Percentiles rank a stretch among this genome's conserved stretches.
Conservation (phyloP, 2,329 filamentous ascomycete genomes). For the Monilinia polystroma region DNA sequence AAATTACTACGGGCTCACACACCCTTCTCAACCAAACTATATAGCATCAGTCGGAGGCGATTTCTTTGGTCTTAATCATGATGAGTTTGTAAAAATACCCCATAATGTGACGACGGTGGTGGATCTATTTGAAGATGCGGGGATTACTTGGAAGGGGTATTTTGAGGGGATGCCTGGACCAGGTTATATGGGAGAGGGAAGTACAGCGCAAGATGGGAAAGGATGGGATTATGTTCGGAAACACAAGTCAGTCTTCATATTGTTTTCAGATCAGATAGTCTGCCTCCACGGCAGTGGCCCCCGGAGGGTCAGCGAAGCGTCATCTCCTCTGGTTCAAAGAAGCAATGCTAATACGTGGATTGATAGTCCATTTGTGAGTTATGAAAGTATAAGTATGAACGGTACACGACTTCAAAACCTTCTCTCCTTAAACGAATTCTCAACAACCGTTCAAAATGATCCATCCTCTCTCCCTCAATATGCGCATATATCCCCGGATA, state of each 20-base stretch:
- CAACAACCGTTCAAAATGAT: conserved; percentile 54
- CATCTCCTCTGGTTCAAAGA: background rate
- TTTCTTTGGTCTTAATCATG: conserved; percentile 51
- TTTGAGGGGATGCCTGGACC: conserved; percentile 49
- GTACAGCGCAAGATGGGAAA: conserved; percentile 39
- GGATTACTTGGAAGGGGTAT: conserved; percentile 48
- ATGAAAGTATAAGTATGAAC: conserved; percentile 53
- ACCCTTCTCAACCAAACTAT: conserved; percentile 50
- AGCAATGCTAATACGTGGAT: conserved; percentile 19
- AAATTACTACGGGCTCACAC: conserved; percentile 49
- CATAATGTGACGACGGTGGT: conserved; percentile 49
- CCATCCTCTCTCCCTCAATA: conserved; percentile 58
- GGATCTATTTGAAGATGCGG: conserved; percentile 46
- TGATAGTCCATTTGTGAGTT: conserved; percentile 47
- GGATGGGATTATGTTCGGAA: conserved; percentile 42
- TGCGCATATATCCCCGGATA: conserved; percentile 61
- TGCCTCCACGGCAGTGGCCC: conserved; percentile 20
- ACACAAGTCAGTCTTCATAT: conserved; percentile 35
- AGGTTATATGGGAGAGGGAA: conserved; percentile 48
- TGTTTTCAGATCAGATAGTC: background rate
- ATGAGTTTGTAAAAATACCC: conserved; percentile 46
- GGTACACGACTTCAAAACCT: conserved; percentile 54
- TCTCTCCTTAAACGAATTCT: conserved; percentile 62
- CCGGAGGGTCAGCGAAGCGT: conserved; percentile 11
- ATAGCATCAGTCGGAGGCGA: conserved; percentile 49